Base-by-base conservation (phyloP, 1,284 basidiomycete genomes). In the Moniliella sp. region DNA sequence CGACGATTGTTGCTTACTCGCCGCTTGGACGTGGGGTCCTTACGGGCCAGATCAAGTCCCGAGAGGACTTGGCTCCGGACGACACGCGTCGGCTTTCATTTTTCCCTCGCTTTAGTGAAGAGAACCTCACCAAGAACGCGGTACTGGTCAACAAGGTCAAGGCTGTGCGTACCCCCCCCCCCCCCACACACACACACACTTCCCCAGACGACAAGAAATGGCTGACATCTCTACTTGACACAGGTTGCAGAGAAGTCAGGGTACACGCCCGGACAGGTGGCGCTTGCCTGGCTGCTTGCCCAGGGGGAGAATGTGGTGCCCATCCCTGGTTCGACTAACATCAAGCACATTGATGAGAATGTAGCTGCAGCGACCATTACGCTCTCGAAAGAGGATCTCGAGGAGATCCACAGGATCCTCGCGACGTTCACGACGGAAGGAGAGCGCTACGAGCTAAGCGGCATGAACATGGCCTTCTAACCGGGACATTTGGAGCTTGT, bases 401-500 rank as follows among this genome's bases (percentile, higher is more conserved):
- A 36, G 10, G 46, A 50, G 31, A 46, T 50, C 26, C 35, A 46
- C 13, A 10, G 12, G 4, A 27, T 43, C 4, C 40, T 48, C 38
- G 42, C 40, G 33, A 48, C 40, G 34, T 50, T 50, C 44, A 46
- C 42, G 15, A 38, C 42, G 17, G 33, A 32, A 11, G 45, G 48
- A 5, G 30, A 33, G 0, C 30, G 48, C 27, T 50, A 50, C 28
- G 28, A 21, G 1, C 13, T 15, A n/a, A n/a, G n/a, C 7, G 30
- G 30, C 17, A 39, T 43, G 33, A 39, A 36, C 32, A 26, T 14
- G 10, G 21, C 17, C 5, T 18, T n/a, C n/a, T n/a, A n/a, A n/a
- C n/a, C n/a, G n/a, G n/a, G n/a, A n/a, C n/a, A n/a, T n/a, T n/a
- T n/a, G n/a, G n/a, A n/a, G n/a, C n/a, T n/a, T n/a, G n/a, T n/a